Percentiles rank a stretch among this genome's conserved stretches.
Evolutionary conservation across 139 green algal species (phyloP).

Genomic region (Pleodorina starrii): DNA sequence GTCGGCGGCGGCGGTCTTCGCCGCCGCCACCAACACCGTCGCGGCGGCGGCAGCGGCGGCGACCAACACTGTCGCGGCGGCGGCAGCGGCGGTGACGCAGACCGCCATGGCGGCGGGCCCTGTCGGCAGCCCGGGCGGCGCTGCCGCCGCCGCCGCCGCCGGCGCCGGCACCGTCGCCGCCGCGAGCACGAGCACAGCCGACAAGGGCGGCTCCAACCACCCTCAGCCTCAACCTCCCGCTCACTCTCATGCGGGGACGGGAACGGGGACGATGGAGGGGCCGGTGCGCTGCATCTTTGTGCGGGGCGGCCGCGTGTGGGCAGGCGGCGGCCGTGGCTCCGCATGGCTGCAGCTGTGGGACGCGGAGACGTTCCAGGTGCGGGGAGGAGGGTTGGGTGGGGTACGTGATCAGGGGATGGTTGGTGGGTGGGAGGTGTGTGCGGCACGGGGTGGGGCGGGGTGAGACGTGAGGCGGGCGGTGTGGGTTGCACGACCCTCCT

Average conservation of each 20-base stretch:
- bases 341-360: conserved; percentile 66
- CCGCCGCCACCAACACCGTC: too few relatives aligned
- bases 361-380: conserved; percentile 50
- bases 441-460: too few relatives aligned
- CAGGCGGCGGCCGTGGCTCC: conserved; percentile 48
- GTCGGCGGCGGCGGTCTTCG: conserved; percentile 6
- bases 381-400: too few relatives aligned
- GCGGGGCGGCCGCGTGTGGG: conserved; percentile 56
- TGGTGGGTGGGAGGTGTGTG: too few relatives aligned
- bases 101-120: not conserved
- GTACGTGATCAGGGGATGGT: too few relatives aligned
- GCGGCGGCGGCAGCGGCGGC: not conserved
- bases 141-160: not conserved
- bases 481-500: too few relatives aligned
- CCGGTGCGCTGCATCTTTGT: conserved; percentile 59
- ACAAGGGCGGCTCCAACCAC: too few relatives aligned
- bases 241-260: not conserved
- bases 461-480: too few relatives aligned
- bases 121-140: not conserved
- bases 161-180: not conserved
- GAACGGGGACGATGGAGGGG: conserved; percentile 36
- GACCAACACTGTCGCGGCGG: not conserved
- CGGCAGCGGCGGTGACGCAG: not conserved
- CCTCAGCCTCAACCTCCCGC: too few relatives aligned
- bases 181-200: not conserved